phyloP scores from a whole-genome alignment of 495 filamentous ascomycete genomes.

The Daldinia bambusicola region DNA sequence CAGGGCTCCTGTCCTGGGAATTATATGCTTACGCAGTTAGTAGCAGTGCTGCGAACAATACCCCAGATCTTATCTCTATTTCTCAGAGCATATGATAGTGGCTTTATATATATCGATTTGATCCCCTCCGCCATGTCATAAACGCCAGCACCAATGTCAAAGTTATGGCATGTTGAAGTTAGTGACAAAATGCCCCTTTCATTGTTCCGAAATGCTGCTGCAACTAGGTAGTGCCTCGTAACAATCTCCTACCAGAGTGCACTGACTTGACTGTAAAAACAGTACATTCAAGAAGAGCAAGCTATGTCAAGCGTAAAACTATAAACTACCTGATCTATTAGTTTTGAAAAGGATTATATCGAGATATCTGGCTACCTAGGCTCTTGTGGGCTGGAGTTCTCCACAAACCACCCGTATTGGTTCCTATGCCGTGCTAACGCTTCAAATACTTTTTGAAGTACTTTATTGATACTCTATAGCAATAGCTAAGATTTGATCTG shows the following conservation, averaged over 20 bases:
- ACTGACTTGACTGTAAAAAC: slow-evolving; percentile 48
- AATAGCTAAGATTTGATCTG: neutral
- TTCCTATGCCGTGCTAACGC: neutral
- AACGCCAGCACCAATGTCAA: neutral
- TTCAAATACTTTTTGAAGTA: too few relatives aligned
- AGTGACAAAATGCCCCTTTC: slow-evolving; percentile 50
- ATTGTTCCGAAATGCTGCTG: slow-evolving; percentile 44
- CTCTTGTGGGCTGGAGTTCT: neutral
- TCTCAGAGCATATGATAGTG: neutral
- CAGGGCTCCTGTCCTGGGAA: neutral
- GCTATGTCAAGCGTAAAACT: slow-evolving; percentile 62
- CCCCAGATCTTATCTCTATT: neutral
- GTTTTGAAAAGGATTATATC: neutral
- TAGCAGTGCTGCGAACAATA: neutral
- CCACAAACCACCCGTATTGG: neutral
- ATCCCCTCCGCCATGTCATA: neutral
- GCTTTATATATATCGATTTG: neutral
- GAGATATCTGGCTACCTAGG: neutral
- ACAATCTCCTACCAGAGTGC: slow-evolving; percentile 52
- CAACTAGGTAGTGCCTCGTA: slow-evolving; percentile 54
- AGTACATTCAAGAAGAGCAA: slow-evolving; percentile 57
- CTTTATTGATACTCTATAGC: too few relatives aligned
- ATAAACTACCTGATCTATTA: too few relatives aligned
- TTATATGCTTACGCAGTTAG: neutral
- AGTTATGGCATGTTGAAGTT: neutral